Conservation (phyloP, 1,284 basidiomycete genomes). For the Laetiporus sulphureus region DNA sequence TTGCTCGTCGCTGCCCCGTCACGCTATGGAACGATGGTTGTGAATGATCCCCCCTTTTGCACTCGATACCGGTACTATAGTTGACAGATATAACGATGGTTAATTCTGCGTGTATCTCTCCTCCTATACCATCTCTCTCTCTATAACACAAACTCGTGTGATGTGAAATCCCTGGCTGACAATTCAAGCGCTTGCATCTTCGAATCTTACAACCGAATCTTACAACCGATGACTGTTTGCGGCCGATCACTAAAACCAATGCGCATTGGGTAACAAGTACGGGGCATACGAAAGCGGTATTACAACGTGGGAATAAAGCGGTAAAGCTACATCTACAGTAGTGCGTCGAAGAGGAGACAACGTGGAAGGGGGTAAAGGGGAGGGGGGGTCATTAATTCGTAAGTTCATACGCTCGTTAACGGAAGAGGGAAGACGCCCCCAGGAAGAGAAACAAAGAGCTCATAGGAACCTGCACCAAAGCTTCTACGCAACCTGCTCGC, state of each 20-base stretch:
- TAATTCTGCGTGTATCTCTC: conserved; percentile 9
- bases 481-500: neutral
- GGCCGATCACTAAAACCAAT: neutral
- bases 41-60: conserved; percentile 9
- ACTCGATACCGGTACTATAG: conserved; percentile 20
- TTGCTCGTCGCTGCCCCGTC: conserved; percentile 1
- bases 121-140: too few relatives aligned
- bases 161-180: too few relatives aligned
- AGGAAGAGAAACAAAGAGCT: neutral
- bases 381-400: neutral
- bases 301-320: neutral
- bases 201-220: too few relatives aligned
- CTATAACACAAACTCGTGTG: too few relatives aligned
- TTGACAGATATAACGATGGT: conserved; percentile 11
- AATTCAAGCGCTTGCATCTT: too few relatives aligned
- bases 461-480: neutral
- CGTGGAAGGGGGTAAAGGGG: neutral
- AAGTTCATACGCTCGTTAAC: neutral
- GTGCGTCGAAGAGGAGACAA: neutral
- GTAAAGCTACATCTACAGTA: neutral
- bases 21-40: conserved; percentile 5
- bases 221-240: too few relatives aligned
- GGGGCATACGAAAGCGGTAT: neutral
- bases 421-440: too few relatives aligned
- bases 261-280: neutral